Percentiles rank a stretch among this genome's conserved stretches.
These are phyloP conservation scores for Penicillium palitans DNA, from an alignment of 2,329 filamentous ascomycete species.

Conservation along the genomic window DNA sequence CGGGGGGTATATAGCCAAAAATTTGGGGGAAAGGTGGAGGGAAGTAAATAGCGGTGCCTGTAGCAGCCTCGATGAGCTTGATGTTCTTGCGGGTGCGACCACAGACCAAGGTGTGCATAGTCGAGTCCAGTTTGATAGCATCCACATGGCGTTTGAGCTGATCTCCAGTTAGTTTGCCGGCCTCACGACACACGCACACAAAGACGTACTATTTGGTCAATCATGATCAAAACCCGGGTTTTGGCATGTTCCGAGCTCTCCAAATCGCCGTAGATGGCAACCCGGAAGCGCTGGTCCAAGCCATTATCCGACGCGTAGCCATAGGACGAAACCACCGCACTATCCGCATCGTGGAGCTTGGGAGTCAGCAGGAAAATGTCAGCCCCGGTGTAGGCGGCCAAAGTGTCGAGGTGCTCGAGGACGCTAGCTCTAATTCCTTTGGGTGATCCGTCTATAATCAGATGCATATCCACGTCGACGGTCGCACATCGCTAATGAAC, in stretches of 20 bases:
- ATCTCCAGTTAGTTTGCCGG: slow-evolving; percentile 21
- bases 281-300: slow-evolving; percentile 82
- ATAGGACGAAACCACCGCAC: slow-evolving; percentile 70
- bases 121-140: slow-evolving; percentile 76
- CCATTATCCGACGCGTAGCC: slow-evolving; percentile 77
- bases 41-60: slow-evolving; percentile 97
- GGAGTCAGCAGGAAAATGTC: slow-evolving; percentile 95
- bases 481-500: slow-evolving; percentile 75
- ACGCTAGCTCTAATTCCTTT: slow-evolving; percentile 72
- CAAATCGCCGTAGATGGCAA: slow-evolving; percentile 93
- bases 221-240: slow-evolving; percentile 92
- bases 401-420: slow-evolving; percentile 79
- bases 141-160: slow-evolving; percentile 66
- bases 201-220: slow-evolving; percentile 77
- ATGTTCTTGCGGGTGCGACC: slow-evolving; percentile 95
- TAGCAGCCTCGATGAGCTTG: slow-evolving; percentile 93
- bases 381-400: slow-evolving; percentile 85
- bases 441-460: slow-evolving; percentile 74
- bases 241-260: slow-evolving; percentile 96
- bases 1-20: slow-evolving; percentile 83
- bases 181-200: slow-evolving; percentile 12
- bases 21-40: slow-evolving; percentile 89
- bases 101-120: slow-evolving; percentile 87
- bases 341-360: slow-evolving; percentile 76
- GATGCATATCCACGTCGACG: slow-evolving; percentile 87